Percentiles rank a stretch among this genome's conserved stretches.
Conservation (phyloP, 495 filamentous ascomycete genomes). For the Talaromyces stipitatus region DNA sequence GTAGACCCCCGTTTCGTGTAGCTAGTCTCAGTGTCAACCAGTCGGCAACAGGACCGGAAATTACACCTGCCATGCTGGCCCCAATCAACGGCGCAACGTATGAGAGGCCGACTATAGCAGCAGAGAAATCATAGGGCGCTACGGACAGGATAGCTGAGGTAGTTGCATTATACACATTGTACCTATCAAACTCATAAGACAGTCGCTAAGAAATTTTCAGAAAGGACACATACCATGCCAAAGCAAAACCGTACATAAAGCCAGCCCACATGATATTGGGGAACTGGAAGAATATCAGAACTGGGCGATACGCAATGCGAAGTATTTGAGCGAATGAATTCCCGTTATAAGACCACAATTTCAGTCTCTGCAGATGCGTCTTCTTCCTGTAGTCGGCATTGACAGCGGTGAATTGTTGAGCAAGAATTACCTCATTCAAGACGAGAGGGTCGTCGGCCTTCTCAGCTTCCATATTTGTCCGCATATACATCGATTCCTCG, state of each 20-base stretch:
- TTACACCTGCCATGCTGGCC: neutral
- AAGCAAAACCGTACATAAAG: constrained; percentile 6
- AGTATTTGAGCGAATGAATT: constrained; percentile 4
- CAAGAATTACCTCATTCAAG: too few species aligned
- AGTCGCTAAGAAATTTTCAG: neutral
- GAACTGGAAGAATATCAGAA: constrained; percentile 7
- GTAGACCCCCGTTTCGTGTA: constrained; percentile 21
- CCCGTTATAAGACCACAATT: constrained; percentile 2
- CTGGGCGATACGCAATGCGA: constrained; percentile 3
- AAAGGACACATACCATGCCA: constrained; percentile 3
- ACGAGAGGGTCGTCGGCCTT: neutral
- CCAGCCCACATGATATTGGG: constrained; percentile 7
- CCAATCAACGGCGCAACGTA: constrained; percentile 8
- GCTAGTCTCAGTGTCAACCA: constrained; percentile 18
- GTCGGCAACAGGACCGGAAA: constrained; percentile 11
- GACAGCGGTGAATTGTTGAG: neutral
- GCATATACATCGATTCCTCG: constrained; percentile 38
- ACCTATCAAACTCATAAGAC: neutral
- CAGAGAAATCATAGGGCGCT: constrained; percentile 1
- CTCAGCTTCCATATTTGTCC: constrained; percentile 1
- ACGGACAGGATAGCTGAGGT: constrained; percentile 4
- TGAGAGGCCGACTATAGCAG: constrained; percentile 4
- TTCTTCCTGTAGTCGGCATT: neutral
- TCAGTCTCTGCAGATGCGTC: constrained; percentile 6
- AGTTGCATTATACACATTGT: constrained; percentile 7